phyloP scores from a whole-genome alignment of 352 stramenopile species.

The Phytophthora capsici region DNA sequence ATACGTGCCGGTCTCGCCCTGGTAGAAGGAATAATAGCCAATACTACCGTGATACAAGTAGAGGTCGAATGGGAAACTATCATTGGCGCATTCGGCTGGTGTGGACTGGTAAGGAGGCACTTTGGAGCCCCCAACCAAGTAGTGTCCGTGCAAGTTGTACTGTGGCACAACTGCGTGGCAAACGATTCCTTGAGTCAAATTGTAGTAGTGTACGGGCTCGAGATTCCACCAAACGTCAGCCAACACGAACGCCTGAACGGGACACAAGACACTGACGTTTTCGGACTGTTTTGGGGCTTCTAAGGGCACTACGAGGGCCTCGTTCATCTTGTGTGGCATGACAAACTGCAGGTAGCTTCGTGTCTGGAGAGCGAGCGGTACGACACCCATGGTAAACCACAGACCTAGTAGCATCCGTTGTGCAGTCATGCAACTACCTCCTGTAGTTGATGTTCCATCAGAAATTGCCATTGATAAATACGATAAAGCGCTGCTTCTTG shows the following conservation, averaged over 20 bases:
- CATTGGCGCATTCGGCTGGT: background rate
- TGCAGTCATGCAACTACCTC: background rate
- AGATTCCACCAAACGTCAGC: slow-evolving; percentile 28
- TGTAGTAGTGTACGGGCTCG: slow-evolving; percentile 27
- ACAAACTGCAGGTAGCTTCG: slow-evolving; percentile 27
- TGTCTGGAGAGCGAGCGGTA: slow-evolving; percentile 14
- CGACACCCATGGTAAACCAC: slow-evolving; percentile 1
- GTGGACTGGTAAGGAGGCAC: background rate
- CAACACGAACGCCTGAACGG: slow-evolving; percentile 21
- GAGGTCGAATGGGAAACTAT: slow-evolving; percentile 7
- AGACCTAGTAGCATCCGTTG: background rate
- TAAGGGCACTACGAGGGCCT: slow-evolving; percentile 7
- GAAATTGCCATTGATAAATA: too few relatives aligned
- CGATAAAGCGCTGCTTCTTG: too few relatives aligned
- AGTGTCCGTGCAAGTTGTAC: slow-evolving; percentile 29
- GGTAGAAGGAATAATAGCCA: slow-evolving; percentile 13
- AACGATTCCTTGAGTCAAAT: slow-evolving; percentile 1
- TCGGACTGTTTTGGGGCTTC: background rate
- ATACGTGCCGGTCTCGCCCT: slow-evolving; percentile 6
- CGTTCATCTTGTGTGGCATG: slow-evolving; percentile 23
- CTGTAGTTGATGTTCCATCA: too few relatives aligned
- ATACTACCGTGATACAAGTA: slow-evolving; percentile 17
- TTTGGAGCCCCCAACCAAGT: slow-evolving; percentile 10
- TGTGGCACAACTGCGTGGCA: slow-evolving; percentile 26
- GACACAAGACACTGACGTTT: slow-evolving; percentile 14